Evolutionary conservation across 2,329 filamentous ascomycete species (phyloP).

Genomic region (Aspergillus oerlinghausenensis): DNA sequence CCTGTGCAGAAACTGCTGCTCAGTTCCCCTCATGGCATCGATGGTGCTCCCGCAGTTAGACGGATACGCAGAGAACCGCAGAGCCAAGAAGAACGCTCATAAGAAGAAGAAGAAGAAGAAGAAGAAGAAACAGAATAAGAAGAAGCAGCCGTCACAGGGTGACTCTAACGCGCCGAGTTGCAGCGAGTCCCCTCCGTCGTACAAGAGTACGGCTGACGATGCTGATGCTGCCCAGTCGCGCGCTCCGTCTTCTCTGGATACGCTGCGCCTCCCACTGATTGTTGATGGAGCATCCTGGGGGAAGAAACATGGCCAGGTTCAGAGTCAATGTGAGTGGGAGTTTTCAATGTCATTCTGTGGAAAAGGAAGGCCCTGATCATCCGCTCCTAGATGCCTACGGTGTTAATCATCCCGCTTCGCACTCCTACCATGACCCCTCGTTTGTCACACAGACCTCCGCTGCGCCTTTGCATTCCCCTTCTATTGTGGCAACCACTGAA

Average conservation of each 20-base stretch:
- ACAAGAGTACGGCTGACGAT: not conserved
- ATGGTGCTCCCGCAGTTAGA: conserved; percentile 6
- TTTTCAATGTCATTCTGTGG: not conserved
- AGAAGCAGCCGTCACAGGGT: not conserved
- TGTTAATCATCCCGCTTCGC: not conserved
- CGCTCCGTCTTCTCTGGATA: not conserved
- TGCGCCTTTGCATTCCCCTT: not conserved
- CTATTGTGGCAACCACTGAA: not conserved
- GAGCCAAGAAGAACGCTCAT: conserved; percentile 1
- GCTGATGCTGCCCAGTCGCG: not conserved
- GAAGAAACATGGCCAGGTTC: not conserved
- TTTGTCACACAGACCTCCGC: not conserved
- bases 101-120: conserved; percentile 8
- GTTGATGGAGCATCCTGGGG: not conserved
- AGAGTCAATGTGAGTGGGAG: not conserved
- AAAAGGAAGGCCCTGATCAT: not conserved
- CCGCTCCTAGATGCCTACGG: not conserved
- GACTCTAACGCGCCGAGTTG: not conserved
- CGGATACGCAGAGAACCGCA: conserved; percentile 2
- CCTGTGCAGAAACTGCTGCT: not conserved
- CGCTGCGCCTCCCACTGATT: not conserved
- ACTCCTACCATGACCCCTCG: not conserved
- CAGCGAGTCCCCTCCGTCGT: not conserved
- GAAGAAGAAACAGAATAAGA: conserved; percentile 8
- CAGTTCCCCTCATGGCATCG: not conserved